Evolutionary conservation across 2,329 filamentous ascomycete genomes (phyloP), one percentile per base, ranked within the genome.

Genomic region (Bipolaris gigantea): DNA sequence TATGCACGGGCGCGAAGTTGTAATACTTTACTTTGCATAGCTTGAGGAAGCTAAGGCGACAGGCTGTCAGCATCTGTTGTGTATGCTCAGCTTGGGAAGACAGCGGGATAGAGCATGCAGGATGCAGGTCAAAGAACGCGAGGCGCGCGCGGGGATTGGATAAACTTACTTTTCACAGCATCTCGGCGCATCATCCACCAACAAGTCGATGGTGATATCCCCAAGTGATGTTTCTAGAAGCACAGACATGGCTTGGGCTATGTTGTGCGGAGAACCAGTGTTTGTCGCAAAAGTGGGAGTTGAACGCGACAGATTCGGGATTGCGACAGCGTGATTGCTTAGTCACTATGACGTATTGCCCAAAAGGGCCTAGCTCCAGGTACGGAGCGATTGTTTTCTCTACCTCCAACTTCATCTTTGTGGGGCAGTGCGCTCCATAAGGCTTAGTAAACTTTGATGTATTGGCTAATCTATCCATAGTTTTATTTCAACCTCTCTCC

Each of bases 21-120:
- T 97, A 99, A 79, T 97, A 99, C 80, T 97, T 99, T 77, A 92
- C 81, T 79, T 97, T 97, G 85, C 94, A 97, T 66, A 99, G 89
- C 82, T 99, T 97, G 53, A 99, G 81, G 75, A 99, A 97, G 82
- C 91, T 95, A 69, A 63, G 55, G 64, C 42, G 64, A 65, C 69
- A 69, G 75, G 62, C 68, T 80, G 80, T 86, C 79, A 81, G 80
- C 79, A 69, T 71, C 69, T 77, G 63, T 67, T 59, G 55, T 65
- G 55, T 64, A 63, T 74, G 73, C 79, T 88, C 79, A 86, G 84
- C 79, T 72, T 76, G 70, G 60, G 64, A 64, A 60, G 64, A 69
- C 62, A 59, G 67, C 59, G 60, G 59, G 55, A 59, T 51, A 45
- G 47, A 50, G 58, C 59, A 59, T 64, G 60, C 51, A 57, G 54